phyloP scores from a whole-genome alignment of 257 asterid genomes.

The Nicotiana obtusifolia region DNA sequence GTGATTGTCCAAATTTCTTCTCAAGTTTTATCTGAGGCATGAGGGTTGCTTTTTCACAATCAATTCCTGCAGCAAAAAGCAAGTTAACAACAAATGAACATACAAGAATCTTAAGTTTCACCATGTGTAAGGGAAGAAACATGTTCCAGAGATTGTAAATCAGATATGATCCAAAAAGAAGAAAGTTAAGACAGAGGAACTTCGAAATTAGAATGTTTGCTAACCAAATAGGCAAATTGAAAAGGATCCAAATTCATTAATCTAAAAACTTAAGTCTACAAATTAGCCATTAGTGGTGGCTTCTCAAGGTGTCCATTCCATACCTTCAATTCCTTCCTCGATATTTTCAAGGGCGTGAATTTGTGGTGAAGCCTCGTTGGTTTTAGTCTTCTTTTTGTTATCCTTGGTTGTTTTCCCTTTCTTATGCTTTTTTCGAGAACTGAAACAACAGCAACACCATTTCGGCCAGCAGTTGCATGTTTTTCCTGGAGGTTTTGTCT shows the following conservation, averaged over 20 bases:
- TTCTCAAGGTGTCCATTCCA: conserved; percentile 12
- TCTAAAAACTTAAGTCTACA: not conserved
- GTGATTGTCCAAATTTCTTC: conserved; percentile 93
- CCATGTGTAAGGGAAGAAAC: not conserved
- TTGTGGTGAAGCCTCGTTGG: conserved; percentile 66
- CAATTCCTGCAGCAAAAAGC: conserved; percentile 51
- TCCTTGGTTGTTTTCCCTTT: conserved; percentile 54
- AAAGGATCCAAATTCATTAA: not conserved
- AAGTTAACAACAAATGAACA: not conserved
- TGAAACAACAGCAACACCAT: conserved; percentile 59
- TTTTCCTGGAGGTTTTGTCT: conserved; percentile 80
- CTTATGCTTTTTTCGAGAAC: conserved; percentile 54
- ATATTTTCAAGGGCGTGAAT: conserved; percentile 96
- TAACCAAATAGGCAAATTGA: not conserved
- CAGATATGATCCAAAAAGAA: not conserved
- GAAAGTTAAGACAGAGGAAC: not conserved
- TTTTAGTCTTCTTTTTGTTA: conserved; percentile 57
- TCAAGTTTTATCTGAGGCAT: conserved; percentile 84
- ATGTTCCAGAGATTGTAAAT: not conserved
- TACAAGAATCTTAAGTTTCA: not conserved
- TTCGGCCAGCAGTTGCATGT: conserved; percentile 96
- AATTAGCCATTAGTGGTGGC: not conserved
- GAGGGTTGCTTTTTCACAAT: conserved; percentile 64
- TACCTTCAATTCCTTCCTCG: conserved; percentile 94
- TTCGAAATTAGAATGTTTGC: not conserved